Base-by-base conservation (phyloP, 2,329 filamentous ascomycete species). In the Ophiostoma novo-ulmi region DNA sequence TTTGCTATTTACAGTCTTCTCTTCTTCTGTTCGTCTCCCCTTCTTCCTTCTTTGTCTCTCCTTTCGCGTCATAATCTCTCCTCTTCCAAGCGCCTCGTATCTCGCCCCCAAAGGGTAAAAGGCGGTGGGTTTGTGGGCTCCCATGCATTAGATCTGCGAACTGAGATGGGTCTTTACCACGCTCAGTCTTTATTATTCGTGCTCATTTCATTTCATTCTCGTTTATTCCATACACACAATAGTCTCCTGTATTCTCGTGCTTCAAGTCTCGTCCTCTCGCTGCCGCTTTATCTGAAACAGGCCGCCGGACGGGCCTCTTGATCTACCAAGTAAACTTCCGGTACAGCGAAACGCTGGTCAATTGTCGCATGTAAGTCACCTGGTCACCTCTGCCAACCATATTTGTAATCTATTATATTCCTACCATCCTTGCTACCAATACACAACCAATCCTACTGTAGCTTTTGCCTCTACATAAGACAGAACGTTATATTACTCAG, bases 71-170 rank as follows among this genome's bases (percentile, higher is more conserved):
- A 17, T 11, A 13, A 26, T 58, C 52, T 58, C 44, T 26, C 31
- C 52, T 58, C 52, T 58, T 26, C 22, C n/a, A 26, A 26, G 4
- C 52, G 52, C 22, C n/a, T 7, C 13, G 17, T 52, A 35, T 17
- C 14, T 58, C 26, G 22, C 41, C 26, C 41, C 63, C 31, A 58
- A 58, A 58, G 22, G 52, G 38, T 58, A 41, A 61, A 17, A 67
- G 13, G 17, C n/a, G 11, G 63, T 44, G 41, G 22, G 64, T 35
- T 58, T 35, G 35, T 58, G 66, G 26, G 5, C 35, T 31, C n/a
- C n/a, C 31, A 44, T n/a, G 41, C 31, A 61, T 69, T 17, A 36
- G 67, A 72, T 63, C 71, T 70, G 58, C 71, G 70, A 44, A 67
- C 61, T 69, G 61, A 70, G 69, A 70, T 72, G 69, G 38, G 68